These are phyloP conservation scores for Lentinula edodes DNA, from an alignment of 768 basidiomycete species.

Conservation along the genomic window DNA sequence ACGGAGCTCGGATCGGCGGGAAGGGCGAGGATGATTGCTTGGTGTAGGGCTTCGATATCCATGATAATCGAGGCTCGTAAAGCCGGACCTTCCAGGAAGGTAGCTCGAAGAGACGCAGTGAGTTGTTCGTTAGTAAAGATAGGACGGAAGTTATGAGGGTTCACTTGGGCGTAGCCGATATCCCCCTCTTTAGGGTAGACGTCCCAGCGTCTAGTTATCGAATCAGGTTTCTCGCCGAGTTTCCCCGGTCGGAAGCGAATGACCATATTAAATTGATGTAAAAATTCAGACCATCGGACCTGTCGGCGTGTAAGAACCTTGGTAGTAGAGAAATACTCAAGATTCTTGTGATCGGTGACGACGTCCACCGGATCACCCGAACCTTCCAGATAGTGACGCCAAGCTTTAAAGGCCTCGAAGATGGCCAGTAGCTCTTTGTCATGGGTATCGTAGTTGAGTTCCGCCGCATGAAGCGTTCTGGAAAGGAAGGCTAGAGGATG, in stretches of 20 bases:
- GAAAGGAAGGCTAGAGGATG: constrained; percentile 31
- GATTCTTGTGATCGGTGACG: neutral
- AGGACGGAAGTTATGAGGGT: constrained; percentile 18
- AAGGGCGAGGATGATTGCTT: constrained; percentile 9
- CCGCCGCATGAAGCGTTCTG: constrained; percentile 9
- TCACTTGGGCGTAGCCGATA: constrained; percentile 16
- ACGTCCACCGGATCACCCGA: neutral
- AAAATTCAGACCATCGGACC: neutral
- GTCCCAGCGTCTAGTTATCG: constrained; percentile 20
- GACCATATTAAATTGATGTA: neutral
- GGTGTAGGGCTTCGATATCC: constrained; percentile 15
- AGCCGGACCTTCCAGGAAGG: constrained; percentile 6
- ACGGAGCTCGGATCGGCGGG: neutral
- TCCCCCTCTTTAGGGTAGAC: constrained; percentile 22
- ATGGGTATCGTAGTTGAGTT: neutral
- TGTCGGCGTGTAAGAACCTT: neutral
- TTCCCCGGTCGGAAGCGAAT: neutral
- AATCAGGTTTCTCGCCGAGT: constrained; percentile 18
- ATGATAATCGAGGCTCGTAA: constrained; percentile 12
- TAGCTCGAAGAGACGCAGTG: constrained; percentile 13
- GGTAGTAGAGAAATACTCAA: neutral
- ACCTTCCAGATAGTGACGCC: neutral
- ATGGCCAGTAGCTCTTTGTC: neutral
- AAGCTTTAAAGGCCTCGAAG: neutral
- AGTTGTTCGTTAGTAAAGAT: constrained; percentile 18